Evolutionary conservation across 176 grass and related monocot genomes (phyloP).

Genomic region (Triticum monococcum): DNA sequence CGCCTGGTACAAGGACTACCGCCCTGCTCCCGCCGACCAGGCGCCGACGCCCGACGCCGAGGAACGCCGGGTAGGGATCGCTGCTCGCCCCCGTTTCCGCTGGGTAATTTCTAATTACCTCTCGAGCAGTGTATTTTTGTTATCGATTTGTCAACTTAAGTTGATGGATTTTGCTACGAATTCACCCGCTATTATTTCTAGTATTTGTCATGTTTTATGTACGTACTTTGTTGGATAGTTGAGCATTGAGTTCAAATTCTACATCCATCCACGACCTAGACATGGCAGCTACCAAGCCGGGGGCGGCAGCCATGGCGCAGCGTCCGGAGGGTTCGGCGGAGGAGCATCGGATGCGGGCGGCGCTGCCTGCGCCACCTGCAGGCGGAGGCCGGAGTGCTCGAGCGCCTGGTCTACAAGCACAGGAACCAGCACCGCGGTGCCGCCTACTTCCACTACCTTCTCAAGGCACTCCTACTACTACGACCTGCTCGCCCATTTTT

Average conservation of each 20-base stretch:
- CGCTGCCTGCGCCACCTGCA: constrained; percentile 48
- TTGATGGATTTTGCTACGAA: too few relatives aligned
- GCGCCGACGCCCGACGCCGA: too few relatives aligned
- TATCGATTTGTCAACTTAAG: too few relatives aligned
- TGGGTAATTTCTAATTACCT: too few relatives aligned
- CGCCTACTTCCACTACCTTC: constrained; percentile 67
- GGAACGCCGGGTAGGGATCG: too few relatives aligned
- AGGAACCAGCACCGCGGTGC: constrained; percentile 57
- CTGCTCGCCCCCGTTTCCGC: too few relatives aligned
- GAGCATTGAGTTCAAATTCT: background rate
- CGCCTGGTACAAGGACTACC: too few relatives aligned
- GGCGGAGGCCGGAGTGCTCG: constrained; percentile 49
- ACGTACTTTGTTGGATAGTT: background rate
- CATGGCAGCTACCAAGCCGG: background rate
- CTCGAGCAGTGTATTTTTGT: too few relatives aligned
- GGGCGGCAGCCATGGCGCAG: background rate
- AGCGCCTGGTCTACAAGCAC: constrained; percentile 66
- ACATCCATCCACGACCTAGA: background rate
- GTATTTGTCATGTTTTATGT: background rate
- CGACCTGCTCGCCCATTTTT: background rate
- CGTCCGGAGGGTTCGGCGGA: background rate
- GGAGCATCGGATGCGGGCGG: constrained; percentile 31
- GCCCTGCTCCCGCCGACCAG: too few relatives aligned
- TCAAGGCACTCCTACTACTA: constrained; percentile 35
- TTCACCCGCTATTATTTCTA: too few relatives aligned